Percentiles rank a stretch among this genome's conserved stretches.
These are phyloP conservation scores for Trypanosoma theileri DNA, from an alignment of 208 protist species.

Conservation along the genomic window DNA sequence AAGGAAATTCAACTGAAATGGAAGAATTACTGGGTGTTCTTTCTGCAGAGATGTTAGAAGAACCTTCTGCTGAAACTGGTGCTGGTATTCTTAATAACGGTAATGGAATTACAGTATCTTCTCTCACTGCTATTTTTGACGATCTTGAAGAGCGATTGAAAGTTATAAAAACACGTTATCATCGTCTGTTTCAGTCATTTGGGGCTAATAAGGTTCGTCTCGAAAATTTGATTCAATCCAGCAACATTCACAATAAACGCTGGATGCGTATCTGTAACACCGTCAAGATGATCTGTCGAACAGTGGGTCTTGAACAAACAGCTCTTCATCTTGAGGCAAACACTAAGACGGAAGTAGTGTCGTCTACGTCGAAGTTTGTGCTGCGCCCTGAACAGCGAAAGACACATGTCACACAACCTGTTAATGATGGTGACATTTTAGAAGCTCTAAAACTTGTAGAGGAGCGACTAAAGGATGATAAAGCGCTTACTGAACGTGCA, in stretches of 20 bases:
- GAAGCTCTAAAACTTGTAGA: slow-evolving; percentile 52
- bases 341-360: slow-evolving; percentile 1
- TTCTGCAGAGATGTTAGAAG: slow-evolving; percentile 6
- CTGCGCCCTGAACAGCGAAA: slow-evolving; percentile 22
- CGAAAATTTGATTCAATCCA: slow-evolving; percentile 45
- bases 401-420: slow-evolving; percentile 5
- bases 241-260: slow-evolving; percentile 20
- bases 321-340: slow-evolving; percentile 21
- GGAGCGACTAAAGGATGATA: slow-evolving; percentile 35
- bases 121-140: slow-evolving; percentile 33
- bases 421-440: slow-evolving; percentile 58
- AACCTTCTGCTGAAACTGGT: neutral
- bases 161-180: slow-evolving; percentile 46
- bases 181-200: slow-evolving; percentile 37
- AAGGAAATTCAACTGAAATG: slow-evolving; percentile 16
- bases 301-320: slow-evolving; percentile 27
- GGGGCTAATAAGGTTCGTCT: slow-evolving; percentile 44
- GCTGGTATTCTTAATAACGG: slow-evolving; percentile 20
- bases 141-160: slow-evolving; percentile 59
- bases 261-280: slow-evolving; percentile 32
- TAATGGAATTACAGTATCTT: neutral
- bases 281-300: slow-evolving; percentile 24
- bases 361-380: slow-evolving; percentile 13
- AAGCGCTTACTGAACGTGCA: slow-evolving; percentile 31
- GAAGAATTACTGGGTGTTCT: slow-evolving; percentile 17